phyloP scores from a whole-genome alignment of 1,284 basidiomycete genomes.

The Cutaneotrichosporon sp. region DNA sequence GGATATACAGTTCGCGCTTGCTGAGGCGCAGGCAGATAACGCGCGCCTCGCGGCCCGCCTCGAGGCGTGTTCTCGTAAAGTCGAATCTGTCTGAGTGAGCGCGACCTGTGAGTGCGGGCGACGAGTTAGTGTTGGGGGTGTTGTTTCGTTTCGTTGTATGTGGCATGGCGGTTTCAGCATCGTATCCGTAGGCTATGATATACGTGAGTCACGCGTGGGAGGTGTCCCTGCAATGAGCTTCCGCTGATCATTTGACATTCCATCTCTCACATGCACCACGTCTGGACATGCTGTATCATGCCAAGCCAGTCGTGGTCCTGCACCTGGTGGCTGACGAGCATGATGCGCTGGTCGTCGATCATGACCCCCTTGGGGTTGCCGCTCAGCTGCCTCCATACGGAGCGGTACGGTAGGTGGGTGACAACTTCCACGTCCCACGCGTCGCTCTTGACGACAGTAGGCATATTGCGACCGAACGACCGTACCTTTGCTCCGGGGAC shows the following conservation, averaged over 20 bases:
- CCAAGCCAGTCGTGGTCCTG: neutral
- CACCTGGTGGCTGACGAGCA: neutral
- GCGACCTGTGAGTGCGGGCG: neutral
- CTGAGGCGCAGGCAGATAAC: neutral
- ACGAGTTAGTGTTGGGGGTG: neutral
- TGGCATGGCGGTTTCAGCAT: neutral
- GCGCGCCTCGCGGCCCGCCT: conserved; percentile 5
- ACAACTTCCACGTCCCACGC: conserved; percentile 37
- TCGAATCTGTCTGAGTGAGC: neutral
- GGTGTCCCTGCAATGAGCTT: neutral
- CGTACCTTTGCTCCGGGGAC: conserved; percentile 9
- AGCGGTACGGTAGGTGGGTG: conserved; percentile 34
- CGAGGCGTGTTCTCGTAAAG: neutral
- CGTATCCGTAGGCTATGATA: neutral
- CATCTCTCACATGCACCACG: conserved; percentile 8
- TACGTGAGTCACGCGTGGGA: neutral
- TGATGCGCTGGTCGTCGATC: conserved; percentile 45
- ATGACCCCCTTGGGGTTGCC: conserved; percentile 42
- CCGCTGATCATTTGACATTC: neutral
- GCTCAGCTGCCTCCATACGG: conserved; percentile 27
- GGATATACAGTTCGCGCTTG: conserved; percentile 3
- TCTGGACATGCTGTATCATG: neutral
- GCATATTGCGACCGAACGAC: conserved; percentile 13
- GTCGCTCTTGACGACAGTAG: conserved; percentile 27
- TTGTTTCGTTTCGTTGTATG: neutral